Base-by-base conservation (phyloP, 805 yeast genomes). In the Myxozyma vanderwaltii region DNA sequence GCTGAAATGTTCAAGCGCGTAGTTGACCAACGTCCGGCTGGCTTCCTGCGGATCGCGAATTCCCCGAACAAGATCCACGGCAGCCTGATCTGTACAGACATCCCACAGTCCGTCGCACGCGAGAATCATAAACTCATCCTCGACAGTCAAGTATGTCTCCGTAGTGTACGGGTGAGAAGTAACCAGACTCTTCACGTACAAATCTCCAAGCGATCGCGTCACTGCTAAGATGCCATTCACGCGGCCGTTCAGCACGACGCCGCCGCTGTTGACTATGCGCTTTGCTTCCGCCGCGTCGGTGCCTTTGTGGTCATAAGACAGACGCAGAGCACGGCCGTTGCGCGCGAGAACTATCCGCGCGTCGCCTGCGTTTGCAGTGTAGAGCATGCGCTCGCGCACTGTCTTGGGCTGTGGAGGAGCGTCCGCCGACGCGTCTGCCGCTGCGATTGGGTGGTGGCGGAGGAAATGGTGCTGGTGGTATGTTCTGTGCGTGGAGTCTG, bases 51-150 rank as follows among this genome's bases (percentile, higher is more conserved):
- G 70, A 35, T 66, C 68, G 81, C 79, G 56, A 12, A 82, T 75
- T 41, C 79, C 78, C 49, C 79, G 76, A 3, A 89, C 86, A 65
- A 86, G 72, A 56, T 86, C 86, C 58, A 94, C 88, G 0, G 98
- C 98, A 56, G 82, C 82, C 64, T 83, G 87, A 71, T 94, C 99
- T 7, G 85, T 79, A 52, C 91, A 81, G 3, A 92, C 97, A 72
- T 92, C 99, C 98, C 98, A 92, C 10, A 92, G 76, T 0, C 99
- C 99, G 73, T 92, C 99, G 72, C 98, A 94, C 0, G 97, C 98
- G 59, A 92, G 76, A 51, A 92, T 91, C 69, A 92, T 72, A 69
- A 89, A 89, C 66, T 87, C 87, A 71, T 91, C 97, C 10, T 75
- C 77, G 0, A 73, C 73, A 24, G 79, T 79, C 31, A 94, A 77